Evolutionary conservation across 352 stramenopile genomes (phyloP).

Genomic region (Phytopythium mirpurense): DNA sequence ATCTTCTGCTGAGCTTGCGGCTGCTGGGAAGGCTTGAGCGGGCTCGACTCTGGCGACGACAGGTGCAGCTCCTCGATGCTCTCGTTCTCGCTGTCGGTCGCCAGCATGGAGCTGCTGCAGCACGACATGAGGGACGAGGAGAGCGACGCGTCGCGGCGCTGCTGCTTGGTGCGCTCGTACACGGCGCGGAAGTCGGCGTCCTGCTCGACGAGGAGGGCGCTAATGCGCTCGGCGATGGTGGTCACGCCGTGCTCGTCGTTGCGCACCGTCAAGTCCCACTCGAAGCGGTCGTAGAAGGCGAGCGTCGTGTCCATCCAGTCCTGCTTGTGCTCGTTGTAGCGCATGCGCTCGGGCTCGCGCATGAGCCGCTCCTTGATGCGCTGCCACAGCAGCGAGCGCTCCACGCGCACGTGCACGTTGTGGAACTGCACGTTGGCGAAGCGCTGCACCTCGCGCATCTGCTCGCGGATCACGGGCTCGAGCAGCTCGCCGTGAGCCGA

Average conservation of each 20-base stretch:
- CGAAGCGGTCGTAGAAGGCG: constrained; percentile 72
- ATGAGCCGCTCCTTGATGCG: constrained; percentile 63
- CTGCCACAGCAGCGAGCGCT: constrained; percentile 67
- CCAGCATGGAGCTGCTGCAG: constrained; percentile 42
- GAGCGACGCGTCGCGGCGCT: constrained; percentile 6
- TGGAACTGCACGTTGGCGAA: constrained; percentile 79
- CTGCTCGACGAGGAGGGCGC: constrained; percentile 32
- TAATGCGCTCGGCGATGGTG: constrained; percentile 52
- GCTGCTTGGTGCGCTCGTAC: constrained; percentile 49
- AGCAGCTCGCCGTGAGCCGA: constrained; percentile 60
- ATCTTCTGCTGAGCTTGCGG: neutral
- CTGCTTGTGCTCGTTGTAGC: constrained; percentile 80
- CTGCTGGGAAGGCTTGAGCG: neutral
- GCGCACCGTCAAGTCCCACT: constrained; percentile 67
- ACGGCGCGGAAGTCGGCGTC: constrained; percentile 62
- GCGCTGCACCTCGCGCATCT: constrained; percentile 78
- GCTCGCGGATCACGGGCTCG: constrained; percentile 74
- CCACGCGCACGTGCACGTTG: constrained; percentile 77
- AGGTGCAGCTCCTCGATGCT: constrained; percentile 28
- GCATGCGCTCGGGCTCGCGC: constrained; percentile 65
- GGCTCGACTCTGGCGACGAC: constrained; percentile 1
- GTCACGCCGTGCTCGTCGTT: constrained; percentile 60
- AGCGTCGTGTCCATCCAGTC: constrained; percentile 84
- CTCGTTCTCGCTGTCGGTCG: constrained; percentile 73
- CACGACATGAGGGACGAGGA: constrained; percentile 15